Conservation (phyloP, 441 rosid species). For the Pelargonium cotyledonis region DNA sequence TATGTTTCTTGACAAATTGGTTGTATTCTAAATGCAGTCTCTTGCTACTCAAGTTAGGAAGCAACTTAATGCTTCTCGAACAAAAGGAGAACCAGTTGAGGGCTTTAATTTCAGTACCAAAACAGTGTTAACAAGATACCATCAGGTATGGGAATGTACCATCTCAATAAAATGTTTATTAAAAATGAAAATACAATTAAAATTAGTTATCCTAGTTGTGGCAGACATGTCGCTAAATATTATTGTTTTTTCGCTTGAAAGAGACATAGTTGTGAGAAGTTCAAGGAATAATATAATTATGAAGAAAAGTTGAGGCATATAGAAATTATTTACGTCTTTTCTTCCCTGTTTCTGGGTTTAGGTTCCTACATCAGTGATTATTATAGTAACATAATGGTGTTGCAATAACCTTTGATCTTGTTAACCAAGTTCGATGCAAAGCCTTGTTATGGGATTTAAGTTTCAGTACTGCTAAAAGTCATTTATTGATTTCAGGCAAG, state of each 20-base stretch:
- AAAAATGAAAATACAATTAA: no score
- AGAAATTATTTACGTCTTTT: not conserved
- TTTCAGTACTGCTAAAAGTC: slow-evolving; percentile 5
- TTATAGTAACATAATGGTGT: not conserved
- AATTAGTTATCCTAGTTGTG: not conserved
- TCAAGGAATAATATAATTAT: no score
- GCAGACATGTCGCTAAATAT: not conserved
- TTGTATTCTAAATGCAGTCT: slow-evolving; percentile 33
- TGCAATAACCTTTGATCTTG: not conserved
- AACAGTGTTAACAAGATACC: slow-evolving; percentile 55
- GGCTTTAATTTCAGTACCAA: slow-evolving; percentile 88
- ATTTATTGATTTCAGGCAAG: slow-evolving; percentile 40
- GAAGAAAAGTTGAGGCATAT: not conserved
- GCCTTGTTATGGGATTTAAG: not conserved
- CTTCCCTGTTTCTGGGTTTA: no score
- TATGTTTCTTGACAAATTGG: not conserved
- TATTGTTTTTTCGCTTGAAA: not conserved
- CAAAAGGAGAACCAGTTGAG: slow-evolving; percentile 48
- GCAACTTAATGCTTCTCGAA: slow-evolving; percentile 70
- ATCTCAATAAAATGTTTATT: not conserved
- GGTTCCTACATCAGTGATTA: not conserved
- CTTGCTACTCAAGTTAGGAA: slow-evolving; percentile 86
- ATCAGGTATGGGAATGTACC: slow-evolving; percentile 45
- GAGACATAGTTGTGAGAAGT: not conserved
- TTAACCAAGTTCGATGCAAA: no score